Conservation (phyloP, 2,329 filamentous ascomycete species). For the Cercospora nicotianae region DNA sequence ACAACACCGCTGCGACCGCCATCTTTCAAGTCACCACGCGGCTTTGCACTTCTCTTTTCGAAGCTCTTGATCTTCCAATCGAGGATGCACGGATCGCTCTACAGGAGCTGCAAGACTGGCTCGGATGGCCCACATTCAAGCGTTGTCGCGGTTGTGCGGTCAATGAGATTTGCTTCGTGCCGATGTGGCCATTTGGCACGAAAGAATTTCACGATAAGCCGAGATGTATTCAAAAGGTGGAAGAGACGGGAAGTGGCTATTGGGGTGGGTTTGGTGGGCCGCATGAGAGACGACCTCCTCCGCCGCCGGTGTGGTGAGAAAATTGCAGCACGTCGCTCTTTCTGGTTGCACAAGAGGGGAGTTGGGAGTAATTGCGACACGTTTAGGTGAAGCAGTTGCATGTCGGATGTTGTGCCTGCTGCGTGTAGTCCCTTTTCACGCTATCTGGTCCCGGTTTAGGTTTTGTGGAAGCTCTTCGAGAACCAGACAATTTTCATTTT, state of each 20-base stretch:
- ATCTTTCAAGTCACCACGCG: slow-evolving; percentile 35
- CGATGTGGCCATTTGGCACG: slow-evolving; percentile 63
- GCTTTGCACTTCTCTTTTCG: slow-evolving; percentile 41
- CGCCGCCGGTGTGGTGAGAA: background rate
- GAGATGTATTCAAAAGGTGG: slow-evolving; percentile 42
- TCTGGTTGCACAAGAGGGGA: background rate
- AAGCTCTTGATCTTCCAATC: slow-evolving; percentile 22
- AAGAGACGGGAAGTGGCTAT: slow-evolving; percentile 23
- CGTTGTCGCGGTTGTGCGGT: slow-evolving; percentile 54
- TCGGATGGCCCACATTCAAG: slow-evolving; percentile 64
- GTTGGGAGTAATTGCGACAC: background rate
- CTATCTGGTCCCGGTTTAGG: background rate
- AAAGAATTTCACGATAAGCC: slow-evolving; percentile 56
- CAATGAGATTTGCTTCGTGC: slow-evolving; percentile 61
- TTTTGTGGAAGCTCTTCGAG: background rate
- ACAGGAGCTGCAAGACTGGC: slow-evolving; percentile 48
- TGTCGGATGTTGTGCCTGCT: background rate
- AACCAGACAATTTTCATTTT: background rate
- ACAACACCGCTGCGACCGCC: slow-evolving; percentile 35
- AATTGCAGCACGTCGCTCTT: background rate
- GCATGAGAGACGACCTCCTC: background rate
- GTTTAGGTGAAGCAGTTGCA: background rate
- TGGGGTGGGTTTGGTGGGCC: slow-evolving; percentile 22
- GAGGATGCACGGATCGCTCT: slow-evolving; percentile 38
- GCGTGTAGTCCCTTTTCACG: background rate